Base-by-base conservation (phyloP, 2,329 filamentous ascomycete genomes). In the Pestalotiopsis sp. region DNA sequence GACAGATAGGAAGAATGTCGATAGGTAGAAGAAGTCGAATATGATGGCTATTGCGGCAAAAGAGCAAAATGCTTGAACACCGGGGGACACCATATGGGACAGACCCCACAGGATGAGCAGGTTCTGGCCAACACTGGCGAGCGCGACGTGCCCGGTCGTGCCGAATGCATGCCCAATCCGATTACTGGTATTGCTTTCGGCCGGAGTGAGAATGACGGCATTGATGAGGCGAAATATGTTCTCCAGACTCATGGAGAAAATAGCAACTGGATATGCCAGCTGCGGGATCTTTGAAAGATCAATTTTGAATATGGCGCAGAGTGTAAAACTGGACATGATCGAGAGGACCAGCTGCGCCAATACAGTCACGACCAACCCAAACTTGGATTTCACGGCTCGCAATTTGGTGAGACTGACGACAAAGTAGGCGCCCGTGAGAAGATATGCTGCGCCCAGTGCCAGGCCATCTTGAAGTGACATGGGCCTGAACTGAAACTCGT, bases 181-280 rank as follows among this genome's bases (percentile, higher is more conserved):
- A 68, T 85, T 86, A 67, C 90, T 89, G 4, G 91, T 92, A 69
- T 85, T 89, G 77, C 91, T 87, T 71, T 93, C 89, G 0, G 90
- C 84, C 0, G 91, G 90, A 0, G 91, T 93, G 67, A 90, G 83
- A 41, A 95, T 89, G 52, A 95, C 91, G 6, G 91, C 90, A 75
- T 94, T 94, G 78, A 95, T 93, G 45, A 95, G 83, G 20, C 92
- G 86, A 75, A 94, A 92, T 71, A 93, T 92, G 73, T 95, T 94
- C 74, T 94, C 92, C 39, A 95, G 82, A 64, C 93, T 93, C 81
- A 94, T 91, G 52, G 90, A 87, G 52, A 94, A 84, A 9, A 95
- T 88, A n/a, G 93, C 91, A 11, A 93, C 86, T 0, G 93, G 93
- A 76, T 94, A 95, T 45, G 89, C 89, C 66, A 91, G 91, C 70